Base-by-base conservation (phyloP, 768 basidiomycete species). In the Boletus pseudo-olivaceus region DNA sequence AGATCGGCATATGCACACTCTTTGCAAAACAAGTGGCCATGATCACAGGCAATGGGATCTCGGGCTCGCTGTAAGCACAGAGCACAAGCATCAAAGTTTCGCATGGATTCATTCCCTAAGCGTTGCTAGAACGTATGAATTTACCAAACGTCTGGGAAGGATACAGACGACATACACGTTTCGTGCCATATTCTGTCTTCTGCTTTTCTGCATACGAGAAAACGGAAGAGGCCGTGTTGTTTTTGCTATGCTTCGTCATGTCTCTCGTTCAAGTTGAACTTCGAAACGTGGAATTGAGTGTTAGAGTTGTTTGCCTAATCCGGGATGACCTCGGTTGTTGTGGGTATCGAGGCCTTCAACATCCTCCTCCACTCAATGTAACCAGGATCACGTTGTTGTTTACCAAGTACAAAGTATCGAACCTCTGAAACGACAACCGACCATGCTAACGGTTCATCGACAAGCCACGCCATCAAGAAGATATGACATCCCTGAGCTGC, bases 21-120 rank as follows among this genome's bases (percentile, higher is more conserved):
- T 67, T 89, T 92, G 79, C 97, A 99, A 69, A 93, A 98, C 23
- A 98, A 61, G 71, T 98, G 97, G 0, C 97, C 97, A 47, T 90
- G 81, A 20, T 73, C 62, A 64, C 97, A 98, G 11, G 87, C 82
- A 33, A 95, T 76, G 0, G 96, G 93, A 48, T 93, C 88, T 45
- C 90, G 76, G 6, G 91, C 94, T 39, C 81, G 79, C 50, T 90
- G 85, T 34, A 97, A 75, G 69, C 96, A 99, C 14, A 97, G 80
- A 6, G 88, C 80, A 67, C 97, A 98, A 1, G 92, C 85, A 69
- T 97, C 92, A 68, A 97, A 94, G 48, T 82, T 82, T 37, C 93
- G 84, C 88, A 95, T 92, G 11, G 89, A 93, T 70, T 97, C 94
- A 67, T 91, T 88, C 34, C 93, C 94, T 66, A 71, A 37, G 43